These are phyloP conservation scores for Termitomyces sp. DNA, from an alignment of 768 basidiomycete species.

Conservation along the genomic window DNA sequence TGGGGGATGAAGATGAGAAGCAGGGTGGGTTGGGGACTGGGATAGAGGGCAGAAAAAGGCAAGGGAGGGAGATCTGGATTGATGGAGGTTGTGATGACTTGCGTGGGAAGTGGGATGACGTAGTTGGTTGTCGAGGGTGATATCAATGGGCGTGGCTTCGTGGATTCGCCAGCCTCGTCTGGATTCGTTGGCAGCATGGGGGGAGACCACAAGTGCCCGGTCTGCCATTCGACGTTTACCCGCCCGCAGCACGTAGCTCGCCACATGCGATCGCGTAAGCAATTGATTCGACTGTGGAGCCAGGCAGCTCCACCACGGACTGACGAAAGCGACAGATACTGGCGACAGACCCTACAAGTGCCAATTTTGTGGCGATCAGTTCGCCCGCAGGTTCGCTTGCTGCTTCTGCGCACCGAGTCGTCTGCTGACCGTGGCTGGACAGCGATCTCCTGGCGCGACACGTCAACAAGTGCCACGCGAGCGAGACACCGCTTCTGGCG, in stretches of 20 bases:
- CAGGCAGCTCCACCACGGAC: constrained; percentile 15
- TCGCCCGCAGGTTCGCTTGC: constrained; percentile 63
- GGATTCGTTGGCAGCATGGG: constrained; percentile 45
- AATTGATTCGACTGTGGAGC: background rate
- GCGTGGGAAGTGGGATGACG: too few relatives aligned
- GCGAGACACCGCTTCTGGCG: constrained; percentile 51
- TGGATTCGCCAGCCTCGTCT: background rate
- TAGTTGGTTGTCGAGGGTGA: too few relatives aligned
- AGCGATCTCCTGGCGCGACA: constrained; percentile 85
- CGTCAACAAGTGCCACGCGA: constrained; percentile 83
- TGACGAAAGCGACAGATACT: constrained; percentile 47
- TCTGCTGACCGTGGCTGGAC: background rate
- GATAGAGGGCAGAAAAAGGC: too few relatives aligned
- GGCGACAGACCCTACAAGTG: constrained; percentile 90
- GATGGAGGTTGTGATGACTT: too few relatives aligned
- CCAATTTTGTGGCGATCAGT: constrained; percentile 84
- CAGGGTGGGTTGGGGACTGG: too few relatives aligned
- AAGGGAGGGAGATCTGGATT: too few relatives aligned
- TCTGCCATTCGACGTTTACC: constrained; percentile 84
- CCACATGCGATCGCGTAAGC: constrained; percentile 86
- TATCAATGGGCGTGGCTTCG: too few relatives aligned
- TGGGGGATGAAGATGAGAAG: too few relatives aligned
- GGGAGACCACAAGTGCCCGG: constrained; percentile 82
- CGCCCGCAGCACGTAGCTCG: constrained; percentile 86
- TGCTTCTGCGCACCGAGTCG: background rate